A percentile compares a stretch with the other conserved stretches of the same genome.
Evolutionary conservation across 441 rosid species (phyloP).

Genomic region (Populus hybrid): DNA sequence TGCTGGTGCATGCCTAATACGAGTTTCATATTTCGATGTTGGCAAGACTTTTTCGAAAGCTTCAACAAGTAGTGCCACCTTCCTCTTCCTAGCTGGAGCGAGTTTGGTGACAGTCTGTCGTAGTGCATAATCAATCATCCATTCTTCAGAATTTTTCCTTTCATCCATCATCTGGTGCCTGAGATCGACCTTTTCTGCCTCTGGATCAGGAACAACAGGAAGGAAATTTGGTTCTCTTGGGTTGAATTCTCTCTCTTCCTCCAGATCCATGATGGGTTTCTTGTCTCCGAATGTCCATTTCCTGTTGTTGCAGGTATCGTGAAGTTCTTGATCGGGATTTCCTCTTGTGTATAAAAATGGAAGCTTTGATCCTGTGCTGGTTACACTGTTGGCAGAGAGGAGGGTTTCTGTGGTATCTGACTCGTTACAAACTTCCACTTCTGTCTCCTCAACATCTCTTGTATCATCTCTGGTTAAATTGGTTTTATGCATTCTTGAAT

Average conservation of each 20-base stretch:
- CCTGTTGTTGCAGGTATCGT: slow-evolving; percentile 17
- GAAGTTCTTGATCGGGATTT: slow-evolving; percentile 30
- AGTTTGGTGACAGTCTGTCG: slow-evolving; percentile 65
- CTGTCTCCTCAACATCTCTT: slow-evolving; percentile 27
- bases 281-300: slow-evolving; percentile 45
- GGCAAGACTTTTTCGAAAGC: slow-evolving; percentile 80
- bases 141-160: slow-evolving; percentile 69
- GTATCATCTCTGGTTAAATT: slow-evolving; percentile 8
- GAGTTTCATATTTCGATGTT: slow-evolving; percentile 36
- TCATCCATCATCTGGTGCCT: slow-evolving; percentile 58
- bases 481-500: slow-evolving; percentile 6
- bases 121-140: slow-evolving; percentile 97
- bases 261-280: slow-evolving; percentile 26
- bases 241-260: slow-evolving; percentile 51
- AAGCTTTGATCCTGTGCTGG: slow-evolving; percentile 3
- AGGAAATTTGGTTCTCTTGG: slow-evolving; percentile 82
- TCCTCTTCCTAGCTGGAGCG: slow-evolving; percentile 68
- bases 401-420: slow-evolving; percentile 21
- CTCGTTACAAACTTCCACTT: slow-evolving; percentile 23
- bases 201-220: slow-evolving; percentile 50
- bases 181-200: slow-evolving; percentile 58
- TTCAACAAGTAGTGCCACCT: slow-evolving; percentile 77
- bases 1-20: slow-evolving; percentile 33
- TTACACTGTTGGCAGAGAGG: slow-evolving; percentile 9
- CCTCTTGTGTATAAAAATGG: slow-evolving; percentile 20